Evolutionary conservation across 257 asterid species (phyloP).

Genomic region (Dorcoceras hygrometricum): DNA sequence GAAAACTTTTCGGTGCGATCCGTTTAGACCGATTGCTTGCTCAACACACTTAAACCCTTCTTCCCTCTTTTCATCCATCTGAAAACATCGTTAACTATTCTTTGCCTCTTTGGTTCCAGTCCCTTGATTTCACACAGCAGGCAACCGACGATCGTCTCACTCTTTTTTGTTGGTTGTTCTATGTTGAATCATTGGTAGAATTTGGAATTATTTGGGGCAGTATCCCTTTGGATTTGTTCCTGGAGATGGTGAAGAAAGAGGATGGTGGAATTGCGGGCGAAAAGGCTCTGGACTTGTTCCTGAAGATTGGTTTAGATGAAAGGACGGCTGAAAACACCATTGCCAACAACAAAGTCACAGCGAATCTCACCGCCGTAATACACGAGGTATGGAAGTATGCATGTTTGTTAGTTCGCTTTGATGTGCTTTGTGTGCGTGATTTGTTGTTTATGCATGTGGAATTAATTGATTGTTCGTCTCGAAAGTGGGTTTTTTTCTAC

Average conservation of each 20-base stretch:
- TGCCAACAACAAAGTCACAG: conserved; percentile 53
- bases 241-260: conserved; percentile 34
- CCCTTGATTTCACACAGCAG: too few relatives aligned
- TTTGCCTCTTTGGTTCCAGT: too few relatives aligned
- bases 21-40: too few relatives aligned
- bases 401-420: not conserved
- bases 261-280: conserved; percentile 29
- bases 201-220: not conserved
- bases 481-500: not conserved
- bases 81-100: too few relatives aligned
- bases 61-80: too few relatives aligned
- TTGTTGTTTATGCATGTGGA: conserved; percentile 27
- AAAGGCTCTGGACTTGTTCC: conserved; percentile 40
- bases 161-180: not conserved
- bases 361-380: conserved; percentile 47
- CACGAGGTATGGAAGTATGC: conserved; percentile 37
- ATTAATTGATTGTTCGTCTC: not conserved
- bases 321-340: conserved; percentile 51
- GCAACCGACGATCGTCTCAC: too few relatives aligned
- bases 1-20: too few relatives aligned
- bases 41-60: too few relatives aligned
- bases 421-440: not conserved
- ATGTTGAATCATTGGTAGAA: not conserved
- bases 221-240: not conserved
- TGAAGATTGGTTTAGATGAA: conserved; percentile 49